Conservation (phyloP, 306 rosid species). For the Vigna mungo region DNA sequence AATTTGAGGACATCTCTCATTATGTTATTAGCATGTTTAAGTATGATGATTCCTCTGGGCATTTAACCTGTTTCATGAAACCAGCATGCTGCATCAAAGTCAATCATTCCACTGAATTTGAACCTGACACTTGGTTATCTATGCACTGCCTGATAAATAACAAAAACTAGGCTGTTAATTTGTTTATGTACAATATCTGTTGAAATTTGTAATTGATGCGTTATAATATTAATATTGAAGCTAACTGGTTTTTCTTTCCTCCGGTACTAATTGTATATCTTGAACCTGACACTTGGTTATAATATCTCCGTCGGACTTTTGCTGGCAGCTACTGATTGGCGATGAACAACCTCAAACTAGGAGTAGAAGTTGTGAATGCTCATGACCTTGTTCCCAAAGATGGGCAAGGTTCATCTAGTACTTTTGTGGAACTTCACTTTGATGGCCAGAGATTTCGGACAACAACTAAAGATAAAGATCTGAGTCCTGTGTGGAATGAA, state of each 20-base stretch:
- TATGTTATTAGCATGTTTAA: neutral
- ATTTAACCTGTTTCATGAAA: neutral
- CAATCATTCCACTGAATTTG: neutral
- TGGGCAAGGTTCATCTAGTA: slow-evolving; percentile 70
- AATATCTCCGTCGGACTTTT: slow-evolving; percentile 20
- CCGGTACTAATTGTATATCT: slow-evolving; percentile 45
- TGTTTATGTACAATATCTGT: neutral
- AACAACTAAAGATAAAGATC: slow-evolving; percentile 71
- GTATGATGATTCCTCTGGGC: too few relatives aligned
- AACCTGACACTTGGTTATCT: too few relatives aligned
- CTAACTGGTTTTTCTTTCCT: neutral
- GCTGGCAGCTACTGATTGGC: slow-evolving; percentile 31
- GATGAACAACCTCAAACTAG: slow-evolving; percentile 81
- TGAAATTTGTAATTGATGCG: slow-evolving; percentile 1
- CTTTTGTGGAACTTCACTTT: slow-evolving; percentile 86
- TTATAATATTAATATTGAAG: slow-evolving; percentile 10
- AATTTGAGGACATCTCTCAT: neutral
- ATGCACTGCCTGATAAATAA: neutral
- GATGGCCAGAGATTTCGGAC: slow-evolving; percentile 81
- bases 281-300: too few relatives aligned
- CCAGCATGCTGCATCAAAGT: neutral
- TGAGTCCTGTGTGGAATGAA: slow-evolving; percentile 88
- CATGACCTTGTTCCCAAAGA: slow-evolving; percentile 84
- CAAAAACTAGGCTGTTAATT: neutral
- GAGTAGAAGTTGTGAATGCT: slow-evolving; percentile 82